Conservation (phyloP, 169 alveolate genomes). For the Amoebophrya sp. region DNA sequence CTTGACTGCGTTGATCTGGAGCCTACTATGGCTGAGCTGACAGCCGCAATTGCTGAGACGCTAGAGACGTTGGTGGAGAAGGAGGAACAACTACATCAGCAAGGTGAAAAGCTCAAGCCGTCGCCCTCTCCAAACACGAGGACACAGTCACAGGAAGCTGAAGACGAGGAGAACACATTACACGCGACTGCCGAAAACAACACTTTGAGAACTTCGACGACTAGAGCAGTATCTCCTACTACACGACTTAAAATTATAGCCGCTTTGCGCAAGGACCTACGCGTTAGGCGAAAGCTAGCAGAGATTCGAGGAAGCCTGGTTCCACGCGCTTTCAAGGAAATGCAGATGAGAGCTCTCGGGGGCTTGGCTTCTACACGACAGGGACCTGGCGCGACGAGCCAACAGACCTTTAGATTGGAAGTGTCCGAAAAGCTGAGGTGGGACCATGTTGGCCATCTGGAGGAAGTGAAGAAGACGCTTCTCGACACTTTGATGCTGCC, state of each 20-base stretch:
- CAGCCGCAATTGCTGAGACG: too few species aligned
- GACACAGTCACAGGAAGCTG: too few species aligned
- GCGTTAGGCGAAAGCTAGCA: neutral
- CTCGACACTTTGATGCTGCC: constrained; percentile 5
- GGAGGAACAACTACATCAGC: neutral
- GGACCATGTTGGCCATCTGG: neutral
- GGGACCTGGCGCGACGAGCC: neutral
- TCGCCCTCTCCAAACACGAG: too few species aligned
- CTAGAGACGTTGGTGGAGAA: too few species aligned
- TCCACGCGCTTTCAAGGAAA: too few species aligned
- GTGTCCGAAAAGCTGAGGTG: neutral
- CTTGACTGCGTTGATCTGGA: neutral
- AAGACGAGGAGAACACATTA: too few species aligned
- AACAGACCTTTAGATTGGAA: neutral
- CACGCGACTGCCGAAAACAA: too few species aligned
- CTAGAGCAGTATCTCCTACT: too few species aligned
- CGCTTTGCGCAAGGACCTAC: neutral
- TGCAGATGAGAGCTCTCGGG: too few species aligned
- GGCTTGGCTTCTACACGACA: neutral
- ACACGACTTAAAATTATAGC: neutral
- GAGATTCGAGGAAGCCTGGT: neutral
- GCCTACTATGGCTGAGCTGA: neutral
- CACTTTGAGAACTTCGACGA: too few species aligned
- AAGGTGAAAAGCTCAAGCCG: neutral
- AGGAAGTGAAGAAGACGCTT: neutral